Conservation (phyloP, 2,329 filamentous ascomycete genomes). For the Ophiosphaerella herpotricha region DNA sequence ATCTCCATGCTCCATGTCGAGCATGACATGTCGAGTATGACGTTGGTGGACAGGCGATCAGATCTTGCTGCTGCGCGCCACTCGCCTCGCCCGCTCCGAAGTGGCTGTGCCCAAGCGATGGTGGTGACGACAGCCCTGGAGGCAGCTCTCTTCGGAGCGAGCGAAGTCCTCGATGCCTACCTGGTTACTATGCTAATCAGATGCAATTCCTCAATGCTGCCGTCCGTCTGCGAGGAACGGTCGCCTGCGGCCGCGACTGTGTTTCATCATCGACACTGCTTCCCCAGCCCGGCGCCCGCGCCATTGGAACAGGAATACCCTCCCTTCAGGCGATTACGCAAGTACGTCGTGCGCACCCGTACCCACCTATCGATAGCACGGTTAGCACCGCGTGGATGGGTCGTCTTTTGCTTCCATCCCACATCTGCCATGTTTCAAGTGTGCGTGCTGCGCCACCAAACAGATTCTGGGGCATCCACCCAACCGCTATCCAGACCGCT, state of each 20-base stretch:
- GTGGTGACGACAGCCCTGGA: slow-evolving; percentile 16
- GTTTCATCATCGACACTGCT: slow-evolving; percentile 38
- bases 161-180: slow-evolving; percentile 12
- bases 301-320: slow-evolving; percentile 35
- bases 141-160: slow-evolving; percentile 33
- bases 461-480: slow-evolving; percentile 24
- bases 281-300: slow-evolving; percentile 15
- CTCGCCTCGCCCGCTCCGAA: slow-evolving; percentile 3
- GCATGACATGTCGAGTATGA: slow-evolving; percentile 8
- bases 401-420: slow-evolving; percentile 9
- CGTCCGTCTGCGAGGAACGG: slow-evolving; percentile 20
- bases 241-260: slow-evolving; percentile 18
- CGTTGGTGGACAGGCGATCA: slow-evolving; percentile 4
- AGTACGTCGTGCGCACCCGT: slow-evolving; percentile 21
- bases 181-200: too few relatives aligned
- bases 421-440: slow-evolving; percentile 39
- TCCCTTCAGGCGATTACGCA: slow-evolving; percentile 30
- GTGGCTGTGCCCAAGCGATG: slow-evolving; percentile 29
- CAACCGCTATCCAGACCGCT: slow-evolving; percentile 22
- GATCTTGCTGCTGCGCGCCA: too few relatives aligned
- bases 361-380: slow-evolving; percentile 39
- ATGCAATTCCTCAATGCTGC: slow-evolving; percentile 15
- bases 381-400: slow-evolving; percentile 16
- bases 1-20: background rate
- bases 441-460: slow-evolving; percentile 42